Conservation (phyloP, 192 early-diverging fungal species). For the Chytriomyces confervae region DNA sequence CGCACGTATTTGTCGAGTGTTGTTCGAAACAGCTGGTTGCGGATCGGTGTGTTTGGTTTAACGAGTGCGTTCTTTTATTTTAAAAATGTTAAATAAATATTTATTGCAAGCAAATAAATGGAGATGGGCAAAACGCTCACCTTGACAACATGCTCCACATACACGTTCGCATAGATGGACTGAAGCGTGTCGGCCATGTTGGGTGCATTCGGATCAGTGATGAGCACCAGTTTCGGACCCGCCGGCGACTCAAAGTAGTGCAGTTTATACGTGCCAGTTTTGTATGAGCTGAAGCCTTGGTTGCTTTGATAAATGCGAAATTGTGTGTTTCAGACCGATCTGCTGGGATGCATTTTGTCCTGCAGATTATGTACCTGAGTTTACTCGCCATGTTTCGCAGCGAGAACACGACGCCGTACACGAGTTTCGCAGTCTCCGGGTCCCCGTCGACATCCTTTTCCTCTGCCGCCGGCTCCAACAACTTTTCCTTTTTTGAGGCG, state of each 20-base stretch:
- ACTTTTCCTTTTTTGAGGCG: neutral
- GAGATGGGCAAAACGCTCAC: neutral
- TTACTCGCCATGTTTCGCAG: constrained; percentile 88
- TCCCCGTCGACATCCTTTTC: neutral
- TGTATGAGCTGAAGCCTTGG: constrained; percentile 76
- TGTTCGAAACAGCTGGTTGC: constrained; percentile 49
- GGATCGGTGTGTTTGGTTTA: constrained; percentile 54
- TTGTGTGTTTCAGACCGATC: too few relatives aligned
- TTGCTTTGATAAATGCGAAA: too few relatives aligned
- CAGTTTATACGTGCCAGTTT: constrained; percentile 84
- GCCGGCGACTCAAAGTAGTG: constrained; percentile 91
- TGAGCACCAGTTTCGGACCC: constrained; percentile 86
- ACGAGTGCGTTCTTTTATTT: constrained; percentile 76
- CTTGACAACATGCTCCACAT: constrained; percentile 90
- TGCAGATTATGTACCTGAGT: constrained; percentile 43
- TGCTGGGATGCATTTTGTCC: constrained; percentile 7
- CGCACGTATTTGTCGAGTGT: constrained; percentile 45
- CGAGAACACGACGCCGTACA: constrained; percentile 94
- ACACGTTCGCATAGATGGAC: constrained; percentile 84
- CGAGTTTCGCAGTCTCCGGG: constrained; percentile 72
- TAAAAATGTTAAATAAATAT: neutral
- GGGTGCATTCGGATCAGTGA: constrained; percentile 74
- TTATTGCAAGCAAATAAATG: neutral
- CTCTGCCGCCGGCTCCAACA: too few relatives aligned
- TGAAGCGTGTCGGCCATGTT: constrained; percentile 71